A percentile compares a stretch with the other conserved stretches of the same genome.
phyloP scores from a whole-genome alignment of 1,139 yeast species.

The Yamadazyma membranifaciens region DNA sequence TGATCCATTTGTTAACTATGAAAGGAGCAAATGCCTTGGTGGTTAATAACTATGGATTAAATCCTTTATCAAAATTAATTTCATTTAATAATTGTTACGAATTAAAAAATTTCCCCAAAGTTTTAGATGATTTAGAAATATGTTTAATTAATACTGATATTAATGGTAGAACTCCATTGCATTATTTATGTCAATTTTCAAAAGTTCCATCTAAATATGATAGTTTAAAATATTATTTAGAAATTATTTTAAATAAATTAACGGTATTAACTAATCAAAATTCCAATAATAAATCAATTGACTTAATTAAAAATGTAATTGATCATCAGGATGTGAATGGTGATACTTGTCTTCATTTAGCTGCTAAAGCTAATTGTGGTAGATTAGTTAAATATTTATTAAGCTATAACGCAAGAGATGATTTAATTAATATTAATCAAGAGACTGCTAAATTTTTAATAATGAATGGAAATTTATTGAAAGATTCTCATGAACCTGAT shows the following conservation, averaged over 20 bases:
- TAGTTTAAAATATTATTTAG: constrained; percentile 40
- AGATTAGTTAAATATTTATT: constrained; percentile 40
- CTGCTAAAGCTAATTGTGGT: constrained; percentile 44
- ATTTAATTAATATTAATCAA: constrained; percentile 38
- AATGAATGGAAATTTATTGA: constrained; percentile 22
- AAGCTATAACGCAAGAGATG: constrained; percentile 49
- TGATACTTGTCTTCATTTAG: constrained; percentile 66
- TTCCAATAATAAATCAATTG: constrained; percentile 29
- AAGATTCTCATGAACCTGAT: constrained; percentile 13
- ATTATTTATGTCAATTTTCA: constrained; percentile 64
- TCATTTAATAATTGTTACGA: constrained; percentile 88
- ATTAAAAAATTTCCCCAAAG: constrained; percentile 67
- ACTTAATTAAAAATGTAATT: constrained; percentile 57
- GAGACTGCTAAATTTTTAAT: constrained; percentile 38
- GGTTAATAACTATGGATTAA: constrained; percentile 75
- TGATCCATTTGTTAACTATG: constrained; percentile 66
- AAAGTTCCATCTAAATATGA: constrained; percentile 50
- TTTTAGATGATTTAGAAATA: constrained; percentile 66
- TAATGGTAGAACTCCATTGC: constrained; percentile 71
- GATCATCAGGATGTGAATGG: constrained; percentile 71
- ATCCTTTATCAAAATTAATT: constrained; percentile 78
- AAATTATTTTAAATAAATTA: constrained; percentile 38
- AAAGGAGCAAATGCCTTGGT: constrained; percentile 78
- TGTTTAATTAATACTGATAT: constrained; percentile 73
- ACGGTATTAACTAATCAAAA: constrained; percentile 30